phyloP scores from a whole-genome alignment of 2,329 filamentous ascomycete species.

The Pezicula rhizophila region DNA sequence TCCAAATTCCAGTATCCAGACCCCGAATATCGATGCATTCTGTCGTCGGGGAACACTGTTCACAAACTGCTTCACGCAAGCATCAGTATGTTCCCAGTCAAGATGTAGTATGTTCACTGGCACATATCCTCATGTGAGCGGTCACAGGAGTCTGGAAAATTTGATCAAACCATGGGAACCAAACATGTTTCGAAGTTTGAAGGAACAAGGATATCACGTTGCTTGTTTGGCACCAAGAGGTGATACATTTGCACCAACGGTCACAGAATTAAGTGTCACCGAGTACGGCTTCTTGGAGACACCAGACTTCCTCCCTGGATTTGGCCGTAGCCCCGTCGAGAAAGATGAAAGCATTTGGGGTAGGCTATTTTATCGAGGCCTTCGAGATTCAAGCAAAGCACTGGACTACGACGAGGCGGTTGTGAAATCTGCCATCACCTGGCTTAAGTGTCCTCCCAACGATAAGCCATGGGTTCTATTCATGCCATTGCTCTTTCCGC shows the following conservation, averaged over 20 bases:
- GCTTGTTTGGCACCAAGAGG: constrained; percentile 38
- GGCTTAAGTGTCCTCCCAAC: constrained; percentile 35
- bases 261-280: constrained; percentile 38
- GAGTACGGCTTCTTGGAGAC: constrained; percentile 39
- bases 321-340: constrained; percentile 13
- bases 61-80: constrained; percentile 40
- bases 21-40: constrained; percentile 38
- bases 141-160: constrained; percentile 40
- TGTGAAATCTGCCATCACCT: constrained; percentile 34
- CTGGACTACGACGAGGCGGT: constrained; percentile 40
- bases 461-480: constrained; percentile 37
- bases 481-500: constrained; percentile 37
- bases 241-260: constrained; percentile 36
- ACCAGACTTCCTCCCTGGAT: constrained; percentile 29
- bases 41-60: constrained; percentile 32
- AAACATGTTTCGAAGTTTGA: constrained; percentile 38
- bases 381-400: constrained; percentile 30
- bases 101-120: constrained; percentile 42
- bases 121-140: constrained; percentile 38
- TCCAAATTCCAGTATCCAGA: constrained; percentile 23
- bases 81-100: constrained; percentile 40
- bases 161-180: constrained; percentile 43
- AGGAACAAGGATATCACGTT: constrained; percentile 40
- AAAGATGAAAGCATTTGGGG: constrained; percentile 32
- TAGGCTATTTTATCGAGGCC: constrained; percentile 35